These are phyloP conservation scores for Trapa bicornis DNA, from an alignment of 345 rosid genomes.

Conservation along the genomic window DNA sequence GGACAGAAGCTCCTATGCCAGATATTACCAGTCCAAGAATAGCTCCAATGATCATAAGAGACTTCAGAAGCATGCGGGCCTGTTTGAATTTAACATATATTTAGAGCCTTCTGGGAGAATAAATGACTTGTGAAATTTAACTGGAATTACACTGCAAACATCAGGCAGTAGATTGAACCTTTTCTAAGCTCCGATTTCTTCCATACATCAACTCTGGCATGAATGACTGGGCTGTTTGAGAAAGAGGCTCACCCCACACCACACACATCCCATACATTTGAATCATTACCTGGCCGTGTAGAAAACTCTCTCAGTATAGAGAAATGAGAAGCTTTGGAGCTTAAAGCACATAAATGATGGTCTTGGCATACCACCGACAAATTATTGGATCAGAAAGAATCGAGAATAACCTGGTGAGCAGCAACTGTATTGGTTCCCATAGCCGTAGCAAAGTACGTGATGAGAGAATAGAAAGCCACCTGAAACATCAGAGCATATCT, in stretches of 20 bases:
- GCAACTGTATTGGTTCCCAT: slow-evolving; percentile 70
- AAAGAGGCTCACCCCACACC: slow-evolving; percentile 40
- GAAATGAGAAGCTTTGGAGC: not conserved
- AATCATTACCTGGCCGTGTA: slow-evolving; percentile 18
- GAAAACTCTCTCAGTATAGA: not conserved
- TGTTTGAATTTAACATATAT: slow-evolving; percentile 13
- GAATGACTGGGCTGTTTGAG: slow-evolving; percentile 33
- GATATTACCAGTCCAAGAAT: slow-evolving; percentile 28
- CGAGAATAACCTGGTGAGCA: slow-evolving; percentile 71
- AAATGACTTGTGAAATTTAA: not conserved
- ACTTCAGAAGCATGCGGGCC: slow-evolving; percentile 40
- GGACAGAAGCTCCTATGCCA: slow-evolving; percentile 31
- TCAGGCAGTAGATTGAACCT: slow-evolving; percentile 15
- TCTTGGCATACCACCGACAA: not conserved
- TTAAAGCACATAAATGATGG: not conserved
- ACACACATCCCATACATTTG: slow-evolving; percentile 35
- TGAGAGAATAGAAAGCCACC: slow-evolving; percentile 70
- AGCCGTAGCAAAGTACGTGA: slow-evolving; percentile 69
- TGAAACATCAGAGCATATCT: slow-evolving; percentile 18
- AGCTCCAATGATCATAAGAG: slow-evolving; percentile 36
- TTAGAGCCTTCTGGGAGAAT: not conserved
- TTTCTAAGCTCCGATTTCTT: slow-evolving; percentile 24
- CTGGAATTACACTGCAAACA: not conserved
- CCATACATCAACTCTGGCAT: slow-evolving; percentile 40
- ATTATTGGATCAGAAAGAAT: not conserved